phyloP scores from a whole-genome alignment of 1,284 basidiomycete species.

The Leccinum glutinopallens region DNA sequence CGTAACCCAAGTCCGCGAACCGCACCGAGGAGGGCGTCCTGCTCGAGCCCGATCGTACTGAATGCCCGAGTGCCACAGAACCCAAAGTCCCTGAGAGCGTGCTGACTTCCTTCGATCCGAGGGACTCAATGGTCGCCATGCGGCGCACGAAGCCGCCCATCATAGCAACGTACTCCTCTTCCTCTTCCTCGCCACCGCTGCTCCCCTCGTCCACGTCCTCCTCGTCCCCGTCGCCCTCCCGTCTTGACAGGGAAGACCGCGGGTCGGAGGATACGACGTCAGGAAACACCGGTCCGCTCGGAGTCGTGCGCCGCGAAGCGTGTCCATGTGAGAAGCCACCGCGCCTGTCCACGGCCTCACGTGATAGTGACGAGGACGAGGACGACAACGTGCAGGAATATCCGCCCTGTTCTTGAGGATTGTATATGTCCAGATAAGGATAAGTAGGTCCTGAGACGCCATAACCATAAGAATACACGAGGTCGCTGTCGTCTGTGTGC shows the following conservation, averaged over 20 bases:
- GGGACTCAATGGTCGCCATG: slow-evolving; percentile 78
- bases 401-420: slow-evolving; percentile 18
- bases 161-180: slow-evolving; percentile 52
- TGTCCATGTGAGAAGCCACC: slow-evolving; percentile 8
- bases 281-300: slow-evolving; percentile 10
- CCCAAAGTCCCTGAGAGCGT: slow-evolving; percentile 23
- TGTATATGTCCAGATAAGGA: slow-evolving; percentile 37
- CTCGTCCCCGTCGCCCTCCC: background rate
- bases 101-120: slow-evolving; percentile 58
- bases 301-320: background rate
- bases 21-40: slow-evolving; percentile 29
- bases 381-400: slow-evolving; percentile 9
- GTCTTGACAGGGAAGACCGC: slow-evolving; percentile 16
- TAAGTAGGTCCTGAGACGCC: slow-evolving; percentile 30
- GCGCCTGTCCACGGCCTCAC: slow-evolving; percentile 14
- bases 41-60: slow-evolving; percentile 19
- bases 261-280: slow-evolving; percentile 25
- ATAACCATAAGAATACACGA: slow-evolving; percentile 32
- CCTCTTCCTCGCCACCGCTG: slow-evolving; percentile 39
- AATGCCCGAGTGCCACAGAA: slow-evolving; percentile 22
- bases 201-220: background rate
- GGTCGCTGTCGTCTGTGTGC: slow-evolving; percentile 6
- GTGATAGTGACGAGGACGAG: background rate
- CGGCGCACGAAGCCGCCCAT: slow-evolving; percentile 63
- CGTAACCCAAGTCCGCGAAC: slow-evolving; percentile 18